These are phyloP conservation scores for Candida adriatica DNA, from an alignment of 805 yeast genomes.

Conservation along the genomic window DNA sequence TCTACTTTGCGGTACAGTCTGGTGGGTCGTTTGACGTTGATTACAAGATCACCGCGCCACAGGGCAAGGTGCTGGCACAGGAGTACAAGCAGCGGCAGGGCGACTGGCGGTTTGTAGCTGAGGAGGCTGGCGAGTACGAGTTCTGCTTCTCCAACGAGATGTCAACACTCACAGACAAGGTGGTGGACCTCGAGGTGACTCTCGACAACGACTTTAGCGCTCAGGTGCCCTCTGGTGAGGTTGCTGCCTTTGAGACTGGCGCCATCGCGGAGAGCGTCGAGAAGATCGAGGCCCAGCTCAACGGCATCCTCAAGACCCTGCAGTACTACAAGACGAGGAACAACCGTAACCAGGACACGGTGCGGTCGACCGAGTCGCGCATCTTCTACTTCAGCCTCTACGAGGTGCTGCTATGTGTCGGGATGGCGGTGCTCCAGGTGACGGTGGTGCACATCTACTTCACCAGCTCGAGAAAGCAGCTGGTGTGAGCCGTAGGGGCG, in stretches of 20 bases:
- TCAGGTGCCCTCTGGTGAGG: slow-evolving; percentile 24
- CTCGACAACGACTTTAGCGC: slow-evolving; percentile 37
- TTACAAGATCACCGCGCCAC: slow-evolving; percentile 53
- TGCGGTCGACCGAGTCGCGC: slow-evolving; percentile 72
- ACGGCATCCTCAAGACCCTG: slow-evolving; percentile 48
- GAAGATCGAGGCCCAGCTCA: slow-evolving; percentile 53
- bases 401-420: slow-evolving; percentile 67
- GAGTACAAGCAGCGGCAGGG: slow-evolving; percentile 58
- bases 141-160: slow-evolving; percentile 60
- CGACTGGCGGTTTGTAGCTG: slow-evolving; percentile 51
- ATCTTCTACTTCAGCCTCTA: slow-evolving; percentile 71
- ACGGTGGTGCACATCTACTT: slow-evolving; percentile 63
- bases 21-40: slow-evolving; percentile 68
- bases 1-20: slow-evolving; percentile 60
- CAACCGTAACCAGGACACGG: slow-evolving; percentile 85
- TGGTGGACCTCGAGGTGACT: slow-evolving; percentile 56
- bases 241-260: slow-evolving; percentile 46
- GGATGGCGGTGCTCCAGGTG: slow-evolving; percentile 66
- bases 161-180: slow-evolving; percentile 68
- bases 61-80: slow-evolving; percentile 36
- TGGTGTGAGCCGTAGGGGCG: slow-evolving; percentile 24
- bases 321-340: slow-evolving; percentile 87
- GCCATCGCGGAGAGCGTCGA: slow-evolving; percentile 36
- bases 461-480: slow-evolving; percentile 62
- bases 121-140: slow-evolving; percentile 52